Percentiles rank a stretch among this genome's conserved stretches.
phyloP scores from a whole-genome alignment of 2,329 filamentous ascomycete genomes.

The Fusarium pseudoanthophilum region DNA sequence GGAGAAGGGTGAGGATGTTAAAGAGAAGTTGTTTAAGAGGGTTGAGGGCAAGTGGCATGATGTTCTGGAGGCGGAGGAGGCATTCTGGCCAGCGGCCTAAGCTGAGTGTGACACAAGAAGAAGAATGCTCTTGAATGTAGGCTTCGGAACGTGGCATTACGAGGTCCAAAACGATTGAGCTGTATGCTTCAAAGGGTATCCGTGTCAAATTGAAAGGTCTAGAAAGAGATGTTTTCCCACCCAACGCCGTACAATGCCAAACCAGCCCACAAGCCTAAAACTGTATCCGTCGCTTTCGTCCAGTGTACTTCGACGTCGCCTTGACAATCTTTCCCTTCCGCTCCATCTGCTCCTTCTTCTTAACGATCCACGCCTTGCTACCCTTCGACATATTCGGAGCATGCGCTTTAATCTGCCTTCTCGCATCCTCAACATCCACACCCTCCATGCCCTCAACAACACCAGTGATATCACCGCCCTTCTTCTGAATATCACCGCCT shows the following conservation, averaged over 20 bases:
- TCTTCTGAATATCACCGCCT: conserved; percentile 59
- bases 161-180: too few species aligned
- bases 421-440: conserved; percentile 82
- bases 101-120: fast-evolving
- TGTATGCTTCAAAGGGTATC: conserved; percentile 32
- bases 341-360: conserved; percentile 94
- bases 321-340: conserved; percentile 96
- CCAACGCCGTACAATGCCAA: conserved; percentile 49
- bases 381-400: conserved; percentile 73
- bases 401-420: conserved; percentile 59
- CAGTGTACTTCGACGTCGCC: conserved; percentile 90
- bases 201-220: conserved; percentile 38
- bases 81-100: conserved; percentile 64
- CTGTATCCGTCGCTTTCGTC: conserved; percentile 81
- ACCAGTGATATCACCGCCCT: conserved; percentile 84
- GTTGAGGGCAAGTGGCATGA: conserved; percentile 59
- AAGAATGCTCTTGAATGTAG: fast-evolving
- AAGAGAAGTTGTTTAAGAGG: conserved; percentile 49
- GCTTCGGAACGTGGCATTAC: too few species aligned
- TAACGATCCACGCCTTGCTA: conserved; percentile 83
- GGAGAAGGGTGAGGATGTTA: conserved; percentile 46
- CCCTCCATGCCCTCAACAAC: conserved; percentile 90
- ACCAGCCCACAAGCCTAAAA: conserved; percentile 63
- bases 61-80: conserved; percentile 66
- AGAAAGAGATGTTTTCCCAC: conserved; percentile 26